Evolutionary conservation across 2,329 filamentous ascomycete genomes (phyloP).

Genomic region (Herpotrichia juniperi): DNA sequence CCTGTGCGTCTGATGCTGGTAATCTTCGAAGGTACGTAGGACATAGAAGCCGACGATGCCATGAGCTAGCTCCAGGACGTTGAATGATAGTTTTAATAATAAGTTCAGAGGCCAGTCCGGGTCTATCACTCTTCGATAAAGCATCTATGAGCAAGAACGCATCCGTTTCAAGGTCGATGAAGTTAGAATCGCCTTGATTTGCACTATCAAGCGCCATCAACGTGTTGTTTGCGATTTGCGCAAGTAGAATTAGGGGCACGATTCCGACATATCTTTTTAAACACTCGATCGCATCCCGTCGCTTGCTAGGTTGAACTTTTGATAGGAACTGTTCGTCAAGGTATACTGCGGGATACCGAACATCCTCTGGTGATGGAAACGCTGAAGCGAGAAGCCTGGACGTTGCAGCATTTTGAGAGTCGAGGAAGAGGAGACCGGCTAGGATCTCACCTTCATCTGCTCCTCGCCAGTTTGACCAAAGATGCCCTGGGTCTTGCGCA

Average conservation of each 20-base stretch:
- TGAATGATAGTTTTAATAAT: conserved; percentile 36
- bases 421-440: conserved; percentile 40
- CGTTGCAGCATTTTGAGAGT: conserved; percentile 22
- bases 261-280: conserved; percentile 13
- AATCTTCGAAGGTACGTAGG: conserved; percentile 39
- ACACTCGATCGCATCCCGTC: conserved; percentile 4
- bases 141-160: conserved; percentile 30
- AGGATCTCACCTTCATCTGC: conserved; percentile 38
- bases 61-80: conserved; percentile 48
- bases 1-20: conserved; percentile 32
- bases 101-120: conserved; percentile 33
- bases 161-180: conserved; percentile 20
- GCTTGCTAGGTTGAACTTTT: conserved; percentile 7
- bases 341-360: conserved; percentile 41
- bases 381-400: conserved; percentile 29
- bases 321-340: conserved; percentile 42
- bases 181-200: conserved; percentile 8
- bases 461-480: conserved; percentile 18
- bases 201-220: conserved; percentile 11
- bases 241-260: conserved; percentile 28
- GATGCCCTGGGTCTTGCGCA: conserved; percentile 4
- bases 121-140: conserved; percentile 37
- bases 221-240: conserved; percentile 19
- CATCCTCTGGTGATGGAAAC: conserved; percentile 27
- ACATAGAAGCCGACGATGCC: conserved; percentile 48